Evolutionary conservation across 257 asterid species (phyloP).

Genomic region (Plantago elongata): DNA sequence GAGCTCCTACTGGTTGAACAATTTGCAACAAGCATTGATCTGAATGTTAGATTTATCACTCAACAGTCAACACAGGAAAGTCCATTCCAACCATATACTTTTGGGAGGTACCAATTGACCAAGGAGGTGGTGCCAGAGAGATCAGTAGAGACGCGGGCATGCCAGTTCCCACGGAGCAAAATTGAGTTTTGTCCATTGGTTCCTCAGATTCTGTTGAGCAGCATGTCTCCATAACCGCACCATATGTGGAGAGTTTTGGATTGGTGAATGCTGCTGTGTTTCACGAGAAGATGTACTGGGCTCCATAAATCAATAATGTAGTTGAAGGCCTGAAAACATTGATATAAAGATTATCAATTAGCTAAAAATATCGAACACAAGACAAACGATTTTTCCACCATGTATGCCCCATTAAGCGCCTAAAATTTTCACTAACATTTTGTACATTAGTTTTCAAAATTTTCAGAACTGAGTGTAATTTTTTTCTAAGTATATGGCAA

Average conservation of each 20-base stretch:
- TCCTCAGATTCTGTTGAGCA: conserved; percentile 76
- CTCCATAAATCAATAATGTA: too few relatives aligned
- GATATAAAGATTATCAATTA: too few relatives aligned
- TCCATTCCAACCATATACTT: conserved; percentile 73
- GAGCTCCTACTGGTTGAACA: conserved; percentile 76
- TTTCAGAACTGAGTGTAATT: too few relatives aligned
- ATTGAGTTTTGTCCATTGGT: conserved; percentile 79
- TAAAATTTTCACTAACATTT: too few relatives aligned
- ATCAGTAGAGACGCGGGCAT: conserved; percentile 45
- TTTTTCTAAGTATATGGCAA: too few relatives aligned
- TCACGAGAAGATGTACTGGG: too few relatives aligned
- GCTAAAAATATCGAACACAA: too few relatives aligned
- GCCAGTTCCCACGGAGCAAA: conserved; percentile 66
- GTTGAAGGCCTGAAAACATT: too few relatives aligned
- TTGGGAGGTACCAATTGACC: conserved; percentile 75
- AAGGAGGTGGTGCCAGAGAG: conserved; percentile 67
- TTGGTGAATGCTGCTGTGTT: too few relatives aligned
- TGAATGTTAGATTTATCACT: conserved; percentile 70
- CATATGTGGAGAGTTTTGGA: conserved; percentile 22
- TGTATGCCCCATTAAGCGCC: too few relatives aligned
- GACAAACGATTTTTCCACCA: too few relatives aligned
- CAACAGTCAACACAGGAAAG: conserved; percentile 66
- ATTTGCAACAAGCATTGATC: conserved; percentile 55
- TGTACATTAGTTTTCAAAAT: too few relatives aligned
- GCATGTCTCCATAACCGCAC: conserved; percentile 77